phyloP scores from a whole-genome alignment of 208 protist genomes.

The Blechomonas ayalai region DNA sequence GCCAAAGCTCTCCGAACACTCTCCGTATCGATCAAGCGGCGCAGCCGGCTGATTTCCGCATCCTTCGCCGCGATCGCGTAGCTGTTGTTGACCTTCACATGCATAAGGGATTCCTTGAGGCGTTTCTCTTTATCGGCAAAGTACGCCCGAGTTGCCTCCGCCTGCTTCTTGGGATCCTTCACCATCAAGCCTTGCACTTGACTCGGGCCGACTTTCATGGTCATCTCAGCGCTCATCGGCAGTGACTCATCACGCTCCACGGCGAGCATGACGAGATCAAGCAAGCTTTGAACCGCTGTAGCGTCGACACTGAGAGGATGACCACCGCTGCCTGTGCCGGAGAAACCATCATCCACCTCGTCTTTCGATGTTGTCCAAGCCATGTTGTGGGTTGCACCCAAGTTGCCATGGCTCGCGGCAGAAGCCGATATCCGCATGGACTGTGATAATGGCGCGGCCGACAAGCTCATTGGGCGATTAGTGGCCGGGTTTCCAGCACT shows the following conservation, averaged over 20 bases:
- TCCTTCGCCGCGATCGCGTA: slow-evolving; percentile 43
- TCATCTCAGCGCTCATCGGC: slow-evolving; percentile 10
- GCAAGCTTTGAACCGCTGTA: slow-evolving; percentile 62
- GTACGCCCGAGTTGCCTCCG: slow-evolving; percentile 23
- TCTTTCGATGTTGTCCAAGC: not conserved
- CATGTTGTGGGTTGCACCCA: not conserved
- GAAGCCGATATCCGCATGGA: too few relatives aligned
- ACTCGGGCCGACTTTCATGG: slow-evolving; percentile 21
- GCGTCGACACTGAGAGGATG: slow-evolving; percentile 33
- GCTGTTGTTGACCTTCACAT: slow-evolving; percentile 31
- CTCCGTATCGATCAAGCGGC: slow-evolving; percentile 42
- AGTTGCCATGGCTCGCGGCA: not conserved
- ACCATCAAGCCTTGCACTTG: too few relatives aligned
- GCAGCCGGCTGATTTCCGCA: slow-evolving; percentile 52
- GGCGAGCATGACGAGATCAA: slow-evolving; percentile 77
- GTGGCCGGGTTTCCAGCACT: too few relatives aligned
- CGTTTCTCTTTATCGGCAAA: slow-evolving; percentile 46
- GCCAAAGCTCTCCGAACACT: slow-evolving; percentile 26
- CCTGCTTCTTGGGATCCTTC: slow-evolving; percentile 25
- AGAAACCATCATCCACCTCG: slow-evolving; percentile 1
- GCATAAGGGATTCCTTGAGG: slow-evolving; percentile 48
- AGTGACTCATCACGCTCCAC: slow-evolving; percentile 73
- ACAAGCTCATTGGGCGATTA: too few relatives aligned
- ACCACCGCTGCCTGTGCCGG: not conserved
- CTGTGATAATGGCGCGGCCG: too few relatives aligned